Conservation (phyloP, 2,329 filamentous ascomycete species). For the Pezicula radicicola region DNA sequence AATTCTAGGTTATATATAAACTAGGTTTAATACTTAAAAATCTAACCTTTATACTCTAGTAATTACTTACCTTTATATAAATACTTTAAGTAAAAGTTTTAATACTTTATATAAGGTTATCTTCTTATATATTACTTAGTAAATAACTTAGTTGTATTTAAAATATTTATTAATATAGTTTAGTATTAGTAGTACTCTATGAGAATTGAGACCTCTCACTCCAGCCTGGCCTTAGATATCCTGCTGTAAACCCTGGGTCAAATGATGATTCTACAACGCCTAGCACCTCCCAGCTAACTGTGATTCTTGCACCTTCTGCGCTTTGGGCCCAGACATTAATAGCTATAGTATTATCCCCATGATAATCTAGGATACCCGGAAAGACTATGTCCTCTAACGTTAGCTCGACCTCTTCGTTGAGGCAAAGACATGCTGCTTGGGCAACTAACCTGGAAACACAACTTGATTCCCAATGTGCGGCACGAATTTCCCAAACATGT, state of each 20-base stretch:
- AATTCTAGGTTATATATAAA: too few relatives aligned
- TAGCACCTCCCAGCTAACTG: slow-evolving; percentile 47
- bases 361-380: slow-evolving; percentile 54
- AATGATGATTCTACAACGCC: slow-evolving; percentile 52
- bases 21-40: too few relatives aligned
- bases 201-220: slow-evolving; percentile 17
- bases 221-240: slow-evolving; percentile 51
- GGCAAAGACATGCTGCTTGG: background rate
- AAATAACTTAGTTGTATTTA: too few relatives aligned
- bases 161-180: too few relatives aligned
- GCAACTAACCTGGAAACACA: slow-evolving; percentile 43
- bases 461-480: slow-evolving; percentile 60
- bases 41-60: too few relatives aligned
- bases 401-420: background rate
- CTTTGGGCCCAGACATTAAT: slow-evolving; percentile 55
- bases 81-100: too few relatives aligned
- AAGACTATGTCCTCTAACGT: slow-evolving; percentile 37
- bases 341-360: slow-evolving; percentile 54
- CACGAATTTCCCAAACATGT: slow-evolving; percentile 59
- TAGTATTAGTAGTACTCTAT: background rate
- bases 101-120: too few relatives aligned
- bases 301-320: slow-evolving; percentile 10
- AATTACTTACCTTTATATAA: too few relatives aligned
- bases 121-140: too few relatives aligned
- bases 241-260: slow-evolving; percentile 44